Evolutionary conservation across 2,329 filamentous ascomycete species (phyloP), one percentile per base, ranked within the genome.

Genomic region (Ophiocordyceps robertsii): DNA sequence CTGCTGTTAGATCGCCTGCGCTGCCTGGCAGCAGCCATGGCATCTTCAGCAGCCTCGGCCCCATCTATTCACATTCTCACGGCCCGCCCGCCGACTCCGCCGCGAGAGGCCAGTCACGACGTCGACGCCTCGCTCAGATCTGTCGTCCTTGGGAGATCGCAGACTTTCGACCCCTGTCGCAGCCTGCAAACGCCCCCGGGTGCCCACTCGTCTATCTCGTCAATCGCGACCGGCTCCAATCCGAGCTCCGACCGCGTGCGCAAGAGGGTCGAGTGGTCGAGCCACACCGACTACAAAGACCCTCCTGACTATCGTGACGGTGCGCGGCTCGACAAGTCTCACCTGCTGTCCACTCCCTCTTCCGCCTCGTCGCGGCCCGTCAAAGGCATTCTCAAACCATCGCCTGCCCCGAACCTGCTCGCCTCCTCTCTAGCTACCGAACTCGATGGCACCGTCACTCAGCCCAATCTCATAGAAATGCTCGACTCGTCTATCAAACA

Each of bases 401-500:
- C 72, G 3, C 61, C 70, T 43, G 69, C 60, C 56, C 64, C 61
- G 8, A 71, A 70, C 42, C 63, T 64, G 2, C 61, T 70, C 47
- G 62, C 65, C 52, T 59, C 61, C 10, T 56, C 58, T 24, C 47
- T 61, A 3, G 60, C 62, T 58, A 47, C 62, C 62, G 45, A 70
- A 66, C 49, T 69, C 64, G 52, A 61, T 52, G 55, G 55, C 24
- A 46, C 53, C 33, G 49, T 55, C 48, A 63, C 47, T 44, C 56
- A 51, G 59, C 67, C 72, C 37, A 80, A 75, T 33, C 79, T 95
- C 44, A 73, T 75, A 49, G 78, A 78, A 52, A 92, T 95, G 81
- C 65, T 96, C 49, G 84, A 94, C 52, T 93, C 86, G 1, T 78
- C 87, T 6, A 73, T 87, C 31, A 81, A 85, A 60, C 84, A 92